Base-by-base conservation (phyloP, 495 filamentous ascomycete species). In the Peziza echinospora region DNA sequence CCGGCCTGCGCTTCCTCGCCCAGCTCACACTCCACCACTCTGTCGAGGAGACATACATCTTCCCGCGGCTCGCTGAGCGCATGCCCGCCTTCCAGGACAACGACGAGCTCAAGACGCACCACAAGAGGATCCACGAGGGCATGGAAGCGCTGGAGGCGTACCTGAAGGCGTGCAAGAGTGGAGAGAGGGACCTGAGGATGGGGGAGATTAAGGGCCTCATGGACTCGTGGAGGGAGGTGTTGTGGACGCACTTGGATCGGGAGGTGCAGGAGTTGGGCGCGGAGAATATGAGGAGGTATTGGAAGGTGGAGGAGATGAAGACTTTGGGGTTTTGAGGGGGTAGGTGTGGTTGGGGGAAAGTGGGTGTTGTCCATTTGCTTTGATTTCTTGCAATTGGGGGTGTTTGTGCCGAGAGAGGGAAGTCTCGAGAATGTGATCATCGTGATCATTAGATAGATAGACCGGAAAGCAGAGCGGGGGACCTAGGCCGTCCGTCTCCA, bases 201-300 rank as follows among this genome's bases (percentile, higher is more conserved):
- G 78, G 81, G 42, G 80, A 86, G 57, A 16, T 53, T 48, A 45
- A 41, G 37, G 26, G 25, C 26, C 10, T 50, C 11, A 50, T 43
- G 41, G 64, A 71, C 45, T 51, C 41, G 34, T 75, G 68, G 67
- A 69, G 76, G n/a, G 63, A 67, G 17, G 78, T 84, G 44, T 56
- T 87, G 30, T 77, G 80, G 73, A 63, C 54, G 43, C 82, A 87
- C 66, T 59, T 87, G 45, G 76, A 80, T 50, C 69, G 84, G 48
- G 82, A 85, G 65, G 79, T 85, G 4, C 51, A 65, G 53, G 70
- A 74, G 24, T 59, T 87, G 3, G 69, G 71, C 4, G 80, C 84
- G 40, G 82, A 89, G 57, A 87, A 84, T 59, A 92, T 94, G 86
- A 68, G 84, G 55, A 73, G 70, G 54, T 84, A 78, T 61, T 94